Base-by-base conservation (phyloP, 768 basidiomycete species). In the Xerocomellus amylosporus region DNA sequence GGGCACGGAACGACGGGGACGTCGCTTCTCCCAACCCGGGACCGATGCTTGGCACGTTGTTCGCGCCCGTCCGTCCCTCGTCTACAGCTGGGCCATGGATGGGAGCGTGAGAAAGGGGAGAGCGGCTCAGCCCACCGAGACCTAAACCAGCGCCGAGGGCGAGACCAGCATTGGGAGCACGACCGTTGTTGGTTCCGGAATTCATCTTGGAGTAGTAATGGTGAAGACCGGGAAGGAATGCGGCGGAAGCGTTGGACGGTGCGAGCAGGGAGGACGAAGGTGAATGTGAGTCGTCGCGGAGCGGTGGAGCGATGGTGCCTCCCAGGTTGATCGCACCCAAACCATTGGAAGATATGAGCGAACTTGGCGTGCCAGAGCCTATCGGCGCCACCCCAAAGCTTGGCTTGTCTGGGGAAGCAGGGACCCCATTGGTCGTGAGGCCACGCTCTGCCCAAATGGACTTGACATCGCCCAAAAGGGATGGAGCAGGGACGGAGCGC, bases 171-270 rank as follows among this genome's bases (percentile, higher is more conserved):
- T 46, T 64, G 40, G 69, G 51, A 3, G 59, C 58, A n/a, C 74
- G 74, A 10, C 66, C 62, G 19, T 61, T 67, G 17, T 34, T 67
- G 10, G 43, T 63, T 38, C 59, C 60, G 8, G 65, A 37, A 50
- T 81, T 83, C 64, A 65, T 69, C 64, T 82, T 84, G 12, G 82
- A 73, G 58, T 88, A 89, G 58, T 84, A 81, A 34, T 80, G 79
- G 58, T 87, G 86, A 37, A 88, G 71, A 9, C 86, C 80, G 2
- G 88, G 87, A 10, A 93, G 74, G 75, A 93, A 93, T 9, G 90
- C 90, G 1, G 87, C 89, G 34, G 86, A 88, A 3, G 90, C 88
- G 64, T 92, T 91, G 46, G 86, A 87, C 0, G 88, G 88, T 38
- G 79, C 76, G 56, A 85, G 74, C 57, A 61, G 65, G 51, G 66